These are phyloP conservation scores for Scheffersomyces titani DNA, from an alignment of 1,139 yeast species.

Conservation along the genomic window DNA sequence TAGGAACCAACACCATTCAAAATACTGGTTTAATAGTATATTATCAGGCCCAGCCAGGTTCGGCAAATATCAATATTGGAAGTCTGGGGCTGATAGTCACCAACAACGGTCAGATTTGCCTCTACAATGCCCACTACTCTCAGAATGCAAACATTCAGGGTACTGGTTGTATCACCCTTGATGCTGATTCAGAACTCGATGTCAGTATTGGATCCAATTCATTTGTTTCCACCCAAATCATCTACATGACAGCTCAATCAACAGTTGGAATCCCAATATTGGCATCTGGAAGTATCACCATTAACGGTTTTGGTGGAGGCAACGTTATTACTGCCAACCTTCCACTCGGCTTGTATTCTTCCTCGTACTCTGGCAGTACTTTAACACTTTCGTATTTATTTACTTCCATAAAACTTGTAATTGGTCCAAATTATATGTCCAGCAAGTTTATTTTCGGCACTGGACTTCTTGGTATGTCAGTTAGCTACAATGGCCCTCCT, in stretches of 20 bases:
- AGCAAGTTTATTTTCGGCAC: no score
- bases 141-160: conserved; percentile 13
- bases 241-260: conserved; percentile 19
- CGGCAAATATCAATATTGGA: conserved; percentile 10
- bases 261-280: conserved; percentile 12
- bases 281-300: conserved; percentile 17
- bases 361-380: no score
- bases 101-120: conserved; percentile 16
- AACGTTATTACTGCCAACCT: conserved; percentile 25
- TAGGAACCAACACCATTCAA: conserved; percentile 10
- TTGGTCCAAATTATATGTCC: no score
- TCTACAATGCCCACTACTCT: conserved; percentile 10
- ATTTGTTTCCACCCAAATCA: conserved; percentile 22
- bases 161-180: conserved; percentile 19
- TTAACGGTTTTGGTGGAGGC: conserved; percentile 34
- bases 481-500: no score
- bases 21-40: conserved; percentile 14
- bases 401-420: no score
- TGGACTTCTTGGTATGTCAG: no score
- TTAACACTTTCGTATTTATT: no score
- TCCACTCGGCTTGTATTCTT: conserved; percentile 11
- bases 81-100: conserved; percentile 9
- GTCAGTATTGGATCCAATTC: conserved; percentile 18
- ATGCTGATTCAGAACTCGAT: conserved; percentile 20
- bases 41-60: conserved; percentile 8